Conservation (phyloP, 1,139 yeast genomes). For the Kodamaea sp. region DNA sequence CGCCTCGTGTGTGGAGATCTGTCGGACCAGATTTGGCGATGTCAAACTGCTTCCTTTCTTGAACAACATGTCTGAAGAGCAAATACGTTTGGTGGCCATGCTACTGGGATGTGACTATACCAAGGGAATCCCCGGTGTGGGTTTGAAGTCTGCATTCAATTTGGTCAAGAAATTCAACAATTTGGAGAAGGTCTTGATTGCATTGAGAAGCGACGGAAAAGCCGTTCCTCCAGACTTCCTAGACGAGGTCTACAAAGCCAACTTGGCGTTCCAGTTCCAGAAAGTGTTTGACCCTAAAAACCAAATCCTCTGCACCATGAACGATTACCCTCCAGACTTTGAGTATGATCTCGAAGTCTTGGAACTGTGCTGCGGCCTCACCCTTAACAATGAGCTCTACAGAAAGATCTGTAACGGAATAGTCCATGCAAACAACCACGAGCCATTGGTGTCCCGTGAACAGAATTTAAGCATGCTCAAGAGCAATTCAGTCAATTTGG, state of each 20-base stretch:
- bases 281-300: conserved; percentile 75
- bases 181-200: conserved; percentile 57
- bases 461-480: conserved; percentile 28
- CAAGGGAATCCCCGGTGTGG: conserved; percentile 79
- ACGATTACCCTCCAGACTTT: conserved; percentile 50
- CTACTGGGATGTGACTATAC: conserved; percentile 96
- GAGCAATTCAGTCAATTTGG: conserved; percentile 24
- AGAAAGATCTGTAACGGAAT: conserved; percentile 61
- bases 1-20: conserved; percentile 74
- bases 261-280: conserved; percentile 80
- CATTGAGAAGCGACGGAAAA: conserved; percentile 65
- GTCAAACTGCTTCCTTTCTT: conserved; percentile 50
- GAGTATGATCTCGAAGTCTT: conserved; percentile 36
- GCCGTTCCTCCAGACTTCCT: conserved; percentile 59
- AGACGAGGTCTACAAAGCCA: conserved; percentile 65
- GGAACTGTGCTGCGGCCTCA: conserved; percentile 65
- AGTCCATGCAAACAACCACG: conserved; percentile 64
- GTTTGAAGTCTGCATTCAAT: conserved; percentile 73
- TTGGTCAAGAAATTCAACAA: conserved; percentile 53
- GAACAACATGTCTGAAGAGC: conserved; percentile 50
- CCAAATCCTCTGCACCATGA: conserved; percentile 54
- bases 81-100: conserved; percentile 77
- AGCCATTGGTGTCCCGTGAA: conserved; percentile 48
- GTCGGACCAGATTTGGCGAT: conserved; percentile 50
- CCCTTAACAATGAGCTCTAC: conserved; percentile 50